Evolutionary conservation across 2,329 filamentous ascomycete genomes (phyloP).

Genomic region (Cercospora sesami): DNA sequence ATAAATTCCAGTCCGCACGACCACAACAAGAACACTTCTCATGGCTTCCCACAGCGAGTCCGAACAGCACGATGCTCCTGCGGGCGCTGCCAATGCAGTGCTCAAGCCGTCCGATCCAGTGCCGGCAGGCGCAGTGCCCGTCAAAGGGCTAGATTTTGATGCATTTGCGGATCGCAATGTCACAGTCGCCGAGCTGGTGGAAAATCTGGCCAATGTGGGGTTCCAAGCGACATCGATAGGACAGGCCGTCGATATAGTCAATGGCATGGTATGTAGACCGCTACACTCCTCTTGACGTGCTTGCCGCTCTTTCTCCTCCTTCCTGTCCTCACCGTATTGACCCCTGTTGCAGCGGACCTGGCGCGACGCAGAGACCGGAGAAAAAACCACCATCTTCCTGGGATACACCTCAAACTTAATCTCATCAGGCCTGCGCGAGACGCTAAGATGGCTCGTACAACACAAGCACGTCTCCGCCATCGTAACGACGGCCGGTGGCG

Average conservation of each 20-base stretch:
- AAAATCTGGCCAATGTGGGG: constrained; percentile 82
- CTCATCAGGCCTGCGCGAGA: constrained; percentile 89
- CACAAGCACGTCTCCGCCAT: constrained; percentile 90
- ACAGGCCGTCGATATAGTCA: constrained; percentile 87
- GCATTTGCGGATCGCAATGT: constrained; percentile 71
- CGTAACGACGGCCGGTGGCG: constrained; percentile 90
- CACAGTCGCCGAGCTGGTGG: constrained; percentile 80
- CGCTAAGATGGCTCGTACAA: constrained; percentile 87
- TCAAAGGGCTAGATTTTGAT: constrained; percentile 92
- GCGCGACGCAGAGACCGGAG: constrained; percentile 74
- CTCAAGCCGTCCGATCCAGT: constrained; percentile 81
- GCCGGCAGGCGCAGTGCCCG: constrained; percentile 73
- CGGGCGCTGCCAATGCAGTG: constrained; percentile 69
- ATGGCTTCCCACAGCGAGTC: constrained; percentile 25
- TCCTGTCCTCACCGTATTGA: constrained; percentile 10
- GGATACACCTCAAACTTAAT: constrained; percentile 98
- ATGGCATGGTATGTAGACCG: constrained; percentile 75
- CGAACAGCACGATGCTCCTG: constrained; percentile 44
- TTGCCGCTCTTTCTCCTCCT: constrained; percentile 5
- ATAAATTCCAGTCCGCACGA: constrained; percentile 10
- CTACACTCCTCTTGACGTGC: constrained; percentile 3
- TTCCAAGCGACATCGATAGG: constrained; percentile 79
- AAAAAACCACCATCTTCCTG: constrained; percentile 88
- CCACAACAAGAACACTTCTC: neutral
- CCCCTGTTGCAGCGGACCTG: constrained; percentile 64